Percentiles rank a stretch among this genome's conserved stretches.
These are phyloP conservation scores for Neoboletus magnificus DNA, from an alignment of 768 basidiomycete genomes.

Conservation along the genomic window DNA sequence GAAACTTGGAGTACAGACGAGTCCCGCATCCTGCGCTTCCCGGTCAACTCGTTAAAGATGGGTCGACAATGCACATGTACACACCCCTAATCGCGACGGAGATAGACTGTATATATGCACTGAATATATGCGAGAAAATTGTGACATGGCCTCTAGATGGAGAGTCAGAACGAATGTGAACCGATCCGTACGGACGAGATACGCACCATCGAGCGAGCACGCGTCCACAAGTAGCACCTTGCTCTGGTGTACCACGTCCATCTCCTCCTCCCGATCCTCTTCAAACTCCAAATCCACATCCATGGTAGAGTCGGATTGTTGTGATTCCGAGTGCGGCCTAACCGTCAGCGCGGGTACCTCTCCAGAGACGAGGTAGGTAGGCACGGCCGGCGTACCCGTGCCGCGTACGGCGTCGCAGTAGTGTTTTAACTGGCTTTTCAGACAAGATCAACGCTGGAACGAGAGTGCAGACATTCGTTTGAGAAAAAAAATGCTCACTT, in stretches of 20 bases:
- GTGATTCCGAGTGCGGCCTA: background rate
- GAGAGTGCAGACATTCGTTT: background rate
- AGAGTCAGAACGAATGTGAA: background rate
- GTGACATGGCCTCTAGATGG: slow-evolving; percentile 46
- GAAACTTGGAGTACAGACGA: slow-evolving; percentile 36
- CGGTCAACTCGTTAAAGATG: background rate
- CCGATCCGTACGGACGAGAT: background rate
- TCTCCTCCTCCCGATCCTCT: slow-evolving; percentile 36
- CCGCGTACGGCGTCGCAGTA: slow-evolving; percentile 49
- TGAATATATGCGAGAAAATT: slow-evolving; percentile 50
- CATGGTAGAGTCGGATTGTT: slow-evolving; percentile 15
- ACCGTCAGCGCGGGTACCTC: slow-evolving; percentile 34
- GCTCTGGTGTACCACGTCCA: slow-evolving; percentile 42
- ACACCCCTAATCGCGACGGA: slow-evolving; percentile 54
- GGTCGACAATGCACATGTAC: background rate
- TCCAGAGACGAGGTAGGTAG: slow-evolving; percentile 74
- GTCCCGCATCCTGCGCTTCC: slow-evolving; percentile 40
- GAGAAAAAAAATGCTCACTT: slow-evolving; percentile 46
- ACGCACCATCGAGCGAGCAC: slow-evolving; percentile 59
- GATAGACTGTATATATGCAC: slow-evolving; percentile 72
- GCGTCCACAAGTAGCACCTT: slow-evolving; percentile 62
- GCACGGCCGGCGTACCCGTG: slow-evolving; percentile 33
- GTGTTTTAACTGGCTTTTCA: slow-evolving; percentile 55
- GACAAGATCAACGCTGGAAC: background rate
- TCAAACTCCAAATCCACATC: slow-evolving; percentile 41